Evolutionary conservation across 2,329 filamentous ascomycete species (phyloP).

Genomic region (Fusarium stilboides): DNA sequence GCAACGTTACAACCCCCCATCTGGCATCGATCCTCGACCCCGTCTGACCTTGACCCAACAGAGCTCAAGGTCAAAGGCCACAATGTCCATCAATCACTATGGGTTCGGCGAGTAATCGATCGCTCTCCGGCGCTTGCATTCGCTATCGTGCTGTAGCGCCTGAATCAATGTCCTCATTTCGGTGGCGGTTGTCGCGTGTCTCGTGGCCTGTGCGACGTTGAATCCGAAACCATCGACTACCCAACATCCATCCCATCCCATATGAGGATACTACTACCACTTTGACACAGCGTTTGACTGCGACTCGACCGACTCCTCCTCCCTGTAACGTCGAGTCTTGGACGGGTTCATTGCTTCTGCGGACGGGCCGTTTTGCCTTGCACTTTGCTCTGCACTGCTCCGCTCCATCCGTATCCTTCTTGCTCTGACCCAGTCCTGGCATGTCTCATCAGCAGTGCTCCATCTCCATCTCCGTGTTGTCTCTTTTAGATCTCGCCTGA

Average conservation of each 20-base stretch:
- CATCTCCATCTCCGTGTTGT: constrained; percentile 32
- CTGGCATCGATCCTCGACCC: constrained; percentile 38
- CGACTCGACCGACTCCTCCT: constrained; percentile 30
- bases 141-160: constrained; percentile 28
- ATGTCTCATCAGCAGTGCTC: constrained; percentile 41
- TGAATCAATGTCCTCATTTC: constrained; percentile 12
- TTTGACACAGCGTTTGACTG: constrained; percentile 23
- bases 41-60: constrained; percentile 39
- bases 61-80: constrained; percentile 16
- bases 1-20: constrained; percentile 46
- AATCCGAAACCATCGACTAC: constrained; percentile 25
- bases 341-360: constrained; percentile 1
- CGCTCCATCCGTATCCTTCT: constrained; percentile 18
- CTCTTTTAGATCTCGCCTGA: constrained; percentile 41
- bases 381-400: constrained; percentile 18
- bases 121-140: constrained; percentile 16
- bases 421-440: constrained; percentile 29
- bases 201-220: constrained; percentile 46
- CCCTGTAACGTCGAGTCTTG: constrained; percentile 37
- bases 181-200: constrained; percentile 45
- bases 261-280: constrained; percentile 25
- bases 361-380: constrained; percentile 5
- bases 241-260: constrained; percentile 14
- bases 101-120: constrained; percentile 15
- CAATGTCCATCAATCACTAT: constrained; percentile 13